Conservation (phyloP, 805 yeast genomes). For the Metschnikowia lochheadii region DNA sequence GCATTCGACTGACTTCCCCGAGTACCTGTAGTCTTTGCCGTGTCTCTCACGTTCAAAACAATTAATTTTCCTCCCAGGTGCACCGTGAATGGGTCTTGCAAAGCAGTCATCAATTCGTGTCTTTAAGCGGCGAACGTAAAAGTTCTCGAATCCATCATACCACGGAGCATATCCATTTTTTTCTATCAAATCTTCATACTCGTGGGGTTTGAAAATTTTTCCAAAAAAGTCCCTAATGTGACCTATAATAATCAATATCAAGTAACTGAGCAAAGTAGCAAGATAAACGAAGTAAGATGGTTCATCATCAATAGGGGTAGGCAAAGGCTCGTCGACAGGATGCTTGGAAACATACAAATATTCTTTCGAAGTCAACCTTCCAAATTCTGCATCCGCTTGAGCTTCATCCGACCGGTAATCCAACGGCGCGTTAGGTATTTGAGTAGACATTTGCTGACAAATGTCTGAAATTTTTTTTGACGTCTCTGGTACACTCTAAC, state of each 20-base stretch:
- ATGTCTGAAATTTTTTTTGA: not conserved
- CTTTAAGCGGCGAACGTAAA: slow-evolving; percentile 89
- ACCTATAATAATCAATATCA: slow-evolving; percentile 82
- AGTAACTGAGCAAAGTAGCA: slow-evolving; percentile 79
- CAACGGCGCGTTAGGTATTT: slow-evolving; percentile 38
- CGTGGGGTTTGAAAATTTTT: slow-evolving; percentile 61
- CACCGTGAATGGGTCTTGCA: slow-evolving; percentile 94
- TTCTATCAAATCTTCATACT: slow-evolving; percentile 64
- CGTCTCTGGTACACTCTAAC: slow-evolving; percentile 1
- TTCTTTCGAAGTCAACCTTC: slow-evolving; percentile 60
- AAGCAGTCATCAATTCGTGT: slow-evolving; percentile 90
- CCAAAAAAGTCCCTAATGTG: slow-evolving; percentile 89
- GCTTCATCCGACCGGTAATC: slow-evolving; percentile 32
- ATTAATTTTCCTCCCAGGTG: slow-evolving; percentile 87
- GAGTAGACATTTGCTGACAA: slow-evolving; percentile 14
- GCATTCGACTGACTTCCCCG: slow-evolving; percentile 74
- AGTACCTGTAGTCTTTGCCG: slow-evolving; percentile 59
- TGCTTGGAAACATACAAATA: slow-evolving; percentile 60
- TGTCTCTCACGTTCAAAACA: slow-evolving; percentile 79
- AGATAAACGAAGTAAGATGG: slow-evolving; percentile 80
- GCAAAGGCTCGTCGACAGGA: slow-evolving; percentile 53
- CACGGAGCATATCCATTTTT: slow-evolving; percentile 93
- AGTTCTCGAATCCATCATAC: slow-evolving; percentile 89
- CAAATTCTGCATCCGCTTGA: slow-evolving; percentile 63
- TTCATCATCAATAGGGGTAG: slow-evolving; percentile 69